These are phyloP conservation scores for Cystofilobasidium ferigula DNA, from an alignment of 768 basidiomycete species.

Conservation along the genomic window DNA sequence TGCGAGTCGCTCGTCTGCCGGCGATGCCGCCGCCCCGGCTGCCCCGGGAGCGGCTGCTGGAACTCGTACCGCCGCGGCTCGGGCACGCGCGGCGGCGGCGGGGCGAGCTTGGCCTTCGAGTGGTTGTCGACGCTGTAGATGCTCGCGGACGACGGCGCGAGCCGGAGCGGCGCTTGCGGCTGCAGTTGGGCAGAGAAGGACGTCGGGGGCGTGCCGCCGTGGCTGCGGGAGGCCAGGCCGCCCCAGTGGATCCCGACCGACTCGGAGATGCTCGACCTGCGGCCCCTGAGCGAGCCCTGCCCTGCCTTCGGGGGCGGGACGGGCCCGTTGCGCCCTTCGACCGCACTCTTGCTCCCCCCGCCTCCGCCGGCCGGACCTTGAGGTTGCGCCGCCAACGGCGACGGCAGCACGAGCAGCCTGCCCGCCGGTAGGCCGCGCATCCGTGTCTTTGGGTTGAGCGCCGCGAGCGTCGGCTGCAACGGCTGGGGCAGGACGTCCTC, in stretches of 20 bases:
- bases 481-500: conserved; percentile 16
- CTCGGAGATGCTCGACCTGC: conserved; percentile 2
- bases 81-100: conserved; percentile 8
- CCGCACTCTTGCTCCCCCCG: not conserved
- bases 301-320: not conserved
- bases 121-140: conserved; percentile 12
- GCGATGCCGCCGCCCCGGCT: conserved; percentile 4
- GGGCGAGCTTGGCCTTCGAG: conserved; percentile 1
- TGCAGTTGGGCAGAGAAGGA: not conserved
- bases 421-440: conserved; percentile 13
- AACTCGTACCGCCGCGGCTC: conserved; percentile 23
- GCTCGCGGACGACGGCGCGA: conserved; percentile 14
- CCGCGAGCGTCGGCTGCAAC: not conserved
- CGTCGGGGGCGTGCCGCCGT: not conserved
- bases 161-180: not conserved
- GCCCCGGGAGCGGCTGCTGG: not conserved
- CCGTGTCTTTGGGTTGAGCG: conserved; percentile 5
- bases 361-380: not conserved
- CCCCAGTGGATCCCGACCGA: conserved; percentile 3
- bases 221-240: not conserved
- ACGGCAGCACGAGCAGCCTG: conserved; percentile 18
- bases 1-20: conserved; percentile 12
- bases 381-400: conserved; percentile 14
- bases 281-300: not conserved
- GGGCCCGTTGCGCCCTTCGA: conserved; percentile 3